Conservation (phyloP, 169 alveolate species). For the Theileria equi region DNA sequence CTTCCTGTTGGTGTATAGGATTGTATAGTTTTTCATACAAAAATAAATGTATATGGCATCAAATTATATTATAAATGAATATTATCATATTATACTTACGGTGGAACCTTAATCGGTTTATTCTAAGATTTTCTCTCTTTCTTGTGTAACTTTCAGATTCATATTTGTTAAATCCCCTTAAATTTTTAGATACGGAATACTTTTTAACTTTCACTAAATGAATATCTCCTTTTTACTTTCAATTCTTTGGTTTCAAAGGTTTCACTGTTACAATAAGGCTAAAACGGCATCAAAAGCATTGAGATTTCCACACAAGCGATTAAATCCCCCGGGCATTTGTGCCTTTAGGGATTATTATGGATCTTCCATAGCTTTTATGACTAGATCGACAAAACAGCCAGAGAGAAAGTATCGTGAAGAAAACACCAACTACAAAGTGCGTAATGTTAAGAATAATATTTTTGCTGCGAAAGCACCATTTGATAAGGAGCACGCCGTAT, state of each 20-base stretch:
- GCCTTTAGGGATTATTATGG: not conserved
- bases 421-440: conserved; percentile 41
- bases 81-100: too few relatives aligned
- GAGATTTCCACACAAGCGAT: not conserved
- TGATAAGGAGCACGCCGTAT: conserved; percentile 42
- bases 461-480: conserved; percentile 55
- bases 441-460: conserved; percentile 50
- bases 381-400: conserved; percentile 55
- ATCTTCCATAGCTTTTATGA: conserved; percentile 22
- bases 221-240: not conserved
- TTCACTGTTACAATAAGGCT: not conserved
- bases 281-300: not conserved
- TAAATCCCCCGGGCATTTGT: not conserved
- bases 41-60: too few relatives aligned
- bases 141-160: too few relatives aligned
- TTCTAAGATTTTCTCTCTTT: too few relatives aligned
- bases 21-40: too few relatives aligned
- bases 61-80: too few relatives aligned
- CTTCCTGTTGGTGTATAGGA: too few relatives aligned
- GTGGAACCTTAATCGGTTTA: too few relatives aligned
- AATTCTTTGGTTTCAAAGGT: not conserved
- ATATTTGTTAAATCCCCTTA: too few relatives aligned
- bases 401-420: conserved; percentile 48
- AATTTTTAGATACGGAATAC: too few relatives aligned
- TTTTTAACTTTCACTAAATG: not conserved